A percentile compares a stretch with the other conserved stretches of the same genome.
Evolutionary conservation across 139 green algal species (phyloP).

Genomic region (Pycnococcus provasolii): DNA sequence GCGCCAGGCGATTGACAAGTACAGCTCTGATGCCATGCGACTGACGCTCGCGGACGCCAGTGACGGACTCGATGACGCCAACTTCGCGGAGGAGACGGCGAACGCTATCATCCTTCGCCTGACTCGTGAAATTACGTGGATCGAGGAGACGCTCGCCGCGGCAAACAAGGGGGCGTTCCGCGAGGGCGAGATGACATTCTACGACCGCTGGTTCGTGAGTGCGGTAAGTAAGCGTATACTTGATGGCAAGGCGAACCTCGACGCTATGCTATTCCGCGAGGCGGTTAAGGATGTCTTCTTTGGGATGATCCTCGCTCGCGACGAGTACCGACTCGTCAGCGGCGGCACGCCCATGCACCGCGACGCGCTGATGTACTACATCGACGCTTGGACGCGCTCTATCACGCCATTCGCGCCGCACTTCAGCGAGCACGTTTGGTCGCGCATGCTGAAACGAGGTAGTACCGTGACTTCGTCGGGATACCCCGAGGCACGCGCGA

Average conservation of each 20-base stretch:
- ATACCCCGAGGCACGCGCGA: constrained; percentile 55
- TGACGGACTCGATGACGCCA: constrained; percentile 93
- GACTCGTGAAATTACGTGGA: constrained; percentile 81
- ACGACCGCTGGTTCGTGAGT: constrained; percentile 85
- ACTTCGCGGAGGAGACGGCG: constrained; percentile 84
- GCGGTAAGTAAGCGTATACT: constrained; percentile 71
- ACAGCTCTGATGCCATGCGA: constrained; percentile 72
- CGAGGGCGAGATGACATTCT: constrained; percentile 47
- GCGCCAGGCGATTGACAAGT: constrained; percentile 54
- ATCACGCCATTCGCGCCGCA: constrained; percentile 86
- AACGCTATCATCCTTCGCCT: constrained; percentile 90
- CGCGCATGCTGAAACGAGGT: constrained; percentile 50
- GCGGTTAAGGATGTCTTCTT: constrained; percentile 82
- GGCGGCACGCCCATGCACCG: constrained; percentile 65
- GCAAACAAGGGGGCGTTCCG: constrained; percentile 35
- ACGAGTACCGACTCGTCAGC: constrained; percentile 75
- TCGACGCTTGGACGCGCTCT: constrained; percentile 65
- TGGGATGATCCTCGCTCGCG: constrained; percentile 54
- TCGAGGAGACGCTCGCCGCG: constrained; percentile 65
- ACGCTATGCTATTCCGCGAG: constrained; percentile 86
- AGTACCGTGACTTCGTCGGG: constrained; percentile 55
- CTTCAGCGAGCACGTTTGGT: constrained; percentile 86
- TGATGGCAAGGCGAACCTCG: constrained; percentile 44
- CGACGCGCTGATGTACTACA: constrained; percentile 58
- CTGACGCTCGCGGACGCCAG: constrained; percentile 90